Conservation (phyloP, 2,329 filamentous ascomycete species). For the Alternaria brassicicola region DNA sequence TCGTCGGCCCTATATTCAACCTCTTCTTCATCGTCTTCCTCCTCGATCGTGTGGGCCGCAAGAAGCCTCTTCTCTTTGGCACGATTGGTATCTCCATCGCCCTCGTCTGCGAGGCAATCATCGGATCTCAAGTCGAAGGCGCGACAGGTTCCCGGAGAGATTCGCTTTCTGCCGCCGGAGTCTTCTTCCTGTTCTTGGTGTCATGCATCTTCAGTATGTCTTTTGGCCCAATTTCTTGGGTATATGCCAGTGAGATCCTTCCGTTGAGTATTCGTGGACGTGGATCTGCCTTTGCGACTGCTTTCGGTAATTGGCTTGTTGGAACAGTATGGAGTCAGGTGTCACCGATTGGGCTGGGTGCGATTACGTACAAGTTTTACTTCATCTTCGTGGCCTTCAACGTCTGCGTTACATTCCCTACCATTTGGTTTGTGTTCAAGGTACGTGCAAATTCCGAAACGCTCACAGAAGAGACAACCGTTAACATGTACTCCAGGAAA, state of each 20-base stretch:
- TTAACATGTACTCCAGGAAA: slow-evolving; percentile 36
- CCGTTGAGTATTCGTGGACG: slow-evolving; percentile 68
- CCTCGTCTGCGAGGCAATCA: slow-evolving; percentile 64
- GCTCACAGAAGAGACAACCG: rapidly evolving
- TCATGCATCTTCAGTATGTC: slow-evolving; percentile 45
- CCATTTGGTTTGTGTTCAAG: slow-evolving; percentile 60
- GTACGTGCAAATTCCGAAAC: slow-evolving; percentile 15
- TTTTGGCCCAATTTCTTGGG: slow-evolving; percentile 57
- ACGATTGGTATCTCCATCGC: slow-evolving; percentile 62
- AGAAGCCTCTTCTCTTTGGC: slow-evolving; percentile 61
- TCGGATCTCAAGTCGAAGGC: slow-evolving; percentile 51
- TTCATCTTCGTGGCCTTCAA: slow-evolving; percentile 64
- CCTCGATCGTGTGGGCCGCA: slow-evolving; percentile 59
- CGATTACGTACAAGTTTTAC: slow-evolving; percentile 62
- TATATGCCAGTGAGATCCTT: slow-evolving; percentile 69
- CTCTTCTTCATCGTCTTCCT: slow-evolving; percentile 66
- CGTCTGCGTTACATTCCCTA: slow-evolving; percentile 51
- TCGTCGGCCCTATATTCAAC: slow-evolving; percentile 62
- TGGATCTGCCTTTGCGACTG: slow-evolving; percentile 64
- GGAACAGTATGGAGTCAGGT: slow-evolving; percentile 66
- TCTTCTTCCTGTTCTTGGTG: slow-evolving; percentile 68
- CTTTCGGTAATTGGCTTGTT: slow-evolving; percentile 65
- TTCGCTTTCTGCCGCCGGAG: slow-evolving; percentile 63
- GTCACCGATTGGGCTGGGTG: slow-evolving; percentile 58
- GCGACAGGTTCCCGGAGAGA: slow-evolving; percentile 43